Evolutionary conservation across 176 grass and related monocot species (phyloP).

Genomic region (Microstegium vimineum): DNA sequence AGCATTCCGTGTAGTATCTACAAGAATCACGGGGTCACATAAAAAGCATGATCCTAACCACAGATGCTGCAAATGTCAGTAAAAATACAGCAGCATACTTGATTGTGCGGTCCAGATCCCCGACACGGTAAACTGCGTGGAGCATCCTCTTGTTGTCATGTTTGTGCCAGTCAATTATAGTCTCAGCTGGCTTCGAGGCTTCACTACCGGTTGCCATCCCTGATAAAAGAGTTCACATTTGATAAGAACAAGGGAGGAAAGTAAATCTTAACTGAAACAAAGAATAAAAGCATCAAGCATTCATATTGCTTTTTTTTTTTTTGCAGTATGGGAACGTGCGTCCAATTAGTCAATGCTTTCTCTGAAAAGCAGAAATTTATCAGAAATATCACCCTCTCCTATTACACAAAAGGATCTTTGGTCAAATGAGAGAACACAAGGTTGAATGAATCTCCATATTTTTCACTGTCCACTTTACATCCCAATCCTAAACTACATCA

Average conservation of each 20-base stretch:
- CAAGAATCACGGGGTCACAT: background rate
- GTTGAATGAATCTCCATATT: background rate
- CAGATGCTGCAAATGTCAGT: background rate
- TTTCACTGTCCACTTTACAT: too few species aligned
- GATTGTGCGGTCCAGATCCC: slow-evolving; percentile 80
- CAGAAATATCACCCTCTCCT: background rate
- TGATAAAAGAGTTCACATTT: background rate
- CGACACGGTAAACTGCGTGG: slow-evolving; percentile 95
- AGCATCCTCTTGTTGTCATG: slow-evolving; percentile 81
- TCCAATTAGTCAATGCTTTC: background rate
- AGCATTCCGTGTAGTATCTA: slow-evolving; percentile 93
- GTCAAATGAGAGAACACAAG: background rate
- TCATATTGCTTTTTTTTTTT: background rate
- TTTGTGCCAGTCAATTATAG: slow-evolving; percentile 69
- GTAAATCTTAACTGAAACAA: background rate
- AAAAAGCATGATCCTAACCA: background rate
- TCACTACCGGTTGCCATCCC: slow-evolving; percentile 50
- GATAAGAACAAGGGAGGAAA: background rate
- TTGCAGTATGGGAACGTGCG: background rate
- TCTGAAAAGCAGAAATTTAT: background rate
- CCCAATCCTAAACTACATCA: background rate
- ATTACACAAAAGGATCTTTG: too few species aligned
- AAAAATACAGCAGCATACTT: slow-evolving; percentile 40
- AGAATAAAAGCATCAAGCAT: background rate
- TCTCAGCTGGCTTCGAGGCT: slow-evolving; percentile 52